Percentiles rank a stretch among this genome's conserved stretches.
These are phyloP conservation scores for Karstenula rhodostoma DNA, from an alignment of 2,329 filamentous ascomycete genomes.

Conservation along the genomic window DNA sequence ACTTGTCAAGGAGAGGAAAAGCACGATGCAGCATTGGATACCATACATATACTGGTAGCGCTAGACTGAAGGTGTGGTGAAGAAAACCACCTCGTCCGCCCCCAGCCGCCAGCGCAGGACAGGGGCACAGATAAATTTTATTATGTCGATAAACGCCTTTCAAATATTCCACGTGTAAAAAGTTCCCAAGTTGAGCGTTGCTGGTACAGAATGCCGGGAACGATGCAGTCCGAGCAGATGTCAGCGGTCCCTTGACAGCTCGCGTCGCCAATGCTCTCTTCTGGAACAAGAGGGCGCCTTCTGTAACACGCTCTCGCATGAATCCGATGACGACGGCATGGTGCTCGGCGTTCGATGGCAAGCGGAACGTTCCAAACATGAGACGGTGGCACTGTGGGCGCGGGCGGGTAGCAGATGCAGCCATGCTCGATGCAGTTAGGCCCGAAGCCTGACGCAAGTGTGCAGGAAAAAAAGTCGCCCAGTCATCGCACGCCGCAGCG, in stretches of 20 bases:
- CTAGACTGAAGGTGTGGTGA: neutral
- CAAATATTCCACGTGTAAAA: neutral
- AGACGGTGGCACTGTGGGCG: neutral
- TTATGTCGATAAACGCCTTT: neutral
- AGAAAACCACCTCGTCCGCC: neutral
- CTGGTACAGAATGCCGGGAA: too few species aligned
- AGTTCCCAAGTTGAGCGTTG: too few species aligned
- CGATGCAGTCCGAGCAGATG: neutral
- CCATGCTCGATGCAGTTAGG: constrained; percentile 11
- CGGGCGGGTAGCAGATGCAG: neutral
- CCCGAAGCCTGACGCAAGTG: constrained; percentile 36
- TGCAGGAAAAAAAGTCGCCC: constrained; percentile 33
- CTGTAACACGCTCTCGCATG: neutral
- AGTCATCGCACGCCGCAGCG: constrained; percentile 23
- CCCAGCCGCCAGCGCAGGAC: neutral
- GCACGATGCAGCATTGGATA: neutral
- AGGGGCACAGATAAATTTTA: neutral
- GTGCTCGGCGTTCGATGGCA: neutral
- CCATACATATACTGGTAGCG: neutral
- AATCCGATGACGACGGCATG: neutral
- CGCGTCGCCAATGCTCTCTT: neutral
- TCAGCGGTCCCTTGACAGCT: neutral
- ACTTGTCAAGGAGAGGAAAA: neutral
- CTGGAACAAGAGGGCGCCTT: neutral
- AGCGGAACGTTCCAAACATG: neutral